Conservation (phyloP, 768 basidiomycete species). For the Hericium coralloides region DNA sequence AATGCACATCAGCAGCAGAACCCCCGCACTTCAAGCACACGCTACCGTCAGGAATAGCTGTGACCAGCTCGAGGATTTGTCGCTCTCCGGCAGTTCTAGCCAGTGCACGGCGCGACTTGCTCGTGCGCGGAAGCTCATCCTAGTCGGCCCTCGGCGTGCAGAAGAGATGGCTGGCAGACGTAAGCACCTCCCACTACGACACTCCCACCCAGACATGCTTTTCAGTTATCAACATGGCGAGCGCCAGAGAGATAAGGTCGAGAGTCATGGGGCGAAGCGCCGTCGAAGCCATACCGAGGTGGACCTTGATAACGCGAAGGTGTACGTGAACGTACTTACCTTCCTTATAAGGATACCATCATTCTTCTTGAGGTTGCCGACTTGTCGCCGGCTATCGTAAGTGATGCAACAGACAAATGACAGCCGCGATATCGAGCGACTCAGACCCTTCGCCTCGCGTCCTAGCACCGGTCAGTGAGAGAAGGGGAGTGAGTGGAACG, state of each 20-base stretch:
- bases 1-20: not conserved
- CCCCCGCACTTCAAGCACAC: not conserved
- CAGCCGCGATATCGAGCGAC: no score
- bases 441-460: no score
- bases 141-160: no score
- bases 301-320: not conserved
- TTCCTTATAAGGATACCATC: not conserved
- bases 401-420: no score
- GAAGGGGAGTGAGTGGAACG: constrained; percentile 45
- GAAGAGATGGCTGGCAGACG: no score
- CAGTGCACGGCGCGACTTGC: not conserved
- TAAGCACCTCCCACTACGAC: not conserved
- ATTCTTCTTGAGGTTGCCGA: not conserved
- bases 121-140: no score
- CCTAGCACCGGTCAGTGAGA: no score
- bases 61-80: constrained; percentile 1
- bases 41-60: constrained; percentile 5
- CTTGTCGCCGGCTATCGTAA: not conserved
- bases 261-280: no score
- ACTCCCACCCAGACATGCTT: not conserved
- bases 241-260: not conserved
- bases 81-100: constrained; percentile 1
- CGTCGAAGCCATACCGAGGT: not conserved
- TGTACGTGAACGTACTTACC: not conserved
- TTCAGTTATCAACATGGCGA: not conserved